A percentile compares a stretch with the other conserved stretches of the same genome.
Evolutionary conservation across 345 rosid genomes (phyloP).

Genomic region (Psidium guajava): DNA sequence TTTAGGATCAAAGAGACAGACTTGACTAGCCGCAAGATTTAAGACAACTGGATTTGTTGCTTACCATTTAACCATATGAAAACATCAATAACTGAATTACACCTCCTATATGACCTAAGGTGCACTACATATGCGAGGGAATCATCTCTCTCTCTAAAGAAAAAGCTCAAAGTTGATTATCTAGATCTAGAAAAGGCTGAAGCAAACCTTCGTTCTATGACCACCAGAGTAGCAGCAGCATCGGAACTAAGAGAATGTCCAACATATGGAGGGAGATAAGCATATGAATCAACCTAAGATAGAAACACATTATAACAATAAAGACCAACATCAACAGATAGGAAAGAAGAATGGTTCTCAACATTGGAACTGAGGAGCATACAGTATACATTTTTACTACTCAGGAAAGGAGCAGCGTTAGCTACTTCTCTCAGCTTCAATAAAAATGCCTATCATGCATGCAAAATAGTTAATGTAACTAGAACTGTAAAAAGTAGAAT

Average conservation of each 20-base stretch:
- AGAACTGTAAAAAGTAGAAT: neutral
- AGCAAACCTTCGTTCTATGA: conserved; percentile 64
- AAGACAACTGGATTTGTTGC: neutral
- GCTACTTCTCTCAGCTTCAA: neutral
- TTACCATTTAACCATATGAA: neutral
- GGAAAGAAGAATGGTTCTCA: neutral
- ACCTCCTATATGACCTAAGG: neutral
- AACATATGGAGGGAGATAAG: conserved; percentile 73
- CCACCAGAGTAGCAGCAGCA: conserved; percentile 51
- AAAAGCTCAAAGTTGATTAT: neutral
- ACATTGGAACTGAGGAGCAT: neutral
- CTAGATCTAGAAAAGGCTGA: neutral
- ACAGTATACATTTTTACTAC: neutral
- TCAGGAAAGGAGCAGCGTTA: neutral
- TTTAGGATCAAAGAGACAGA: neutral
- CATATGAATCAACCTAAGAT: conserved; percentile 71
- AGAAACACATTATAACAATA: neutral
- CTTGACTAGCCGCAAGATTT: neutral
- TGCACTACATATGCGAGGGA: neutral
- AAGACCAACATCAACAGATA: neutral
- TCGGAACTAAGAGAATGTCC: conserved; percentile 44
- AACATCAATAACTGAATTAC: neutral
- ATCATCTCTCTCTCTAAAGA: neutral
- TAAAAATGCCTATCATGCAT: neutral
- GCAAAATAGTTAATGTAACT: neutral